A percentile compares a stretch with the other conserved stretches of the same genome.
Conservation (phyloP, 2,329 filamentous ascomycete species). For the Cladosporium phlei region DNA sequence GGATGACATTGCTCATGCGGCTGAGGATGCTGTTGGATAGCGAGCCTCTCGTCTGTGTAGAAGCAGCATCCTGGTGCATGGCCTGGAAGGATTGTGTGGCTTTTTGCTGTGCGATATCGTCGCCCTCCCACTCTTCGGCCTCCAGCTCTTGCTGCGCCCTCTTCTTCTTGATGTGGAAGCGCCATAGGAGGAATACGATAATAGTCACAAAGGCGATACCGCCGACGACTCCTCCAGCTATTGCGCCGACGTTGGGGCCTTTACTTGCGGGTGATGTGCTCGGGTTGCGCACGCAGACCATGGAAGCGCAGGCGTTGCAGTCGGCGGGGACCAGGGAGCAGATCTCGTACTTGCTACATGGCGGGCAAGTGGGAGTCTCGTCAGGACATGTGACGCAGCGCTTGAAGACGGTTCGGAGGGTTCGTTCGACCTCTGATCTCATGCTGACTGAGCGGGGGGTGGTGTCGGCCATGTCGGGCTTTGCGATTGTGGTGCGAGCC, state of each 20-base stretch:
- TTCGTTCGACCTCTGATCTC: slow-evolving; percentile 20
- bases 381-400: slow-evolving; percentile 57
- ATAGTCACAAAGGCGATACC: slow-evolving; percentile 72
- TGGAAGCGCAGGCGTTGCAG: slow-evolving; percentile 57
- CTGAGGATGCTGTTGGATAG: slow-evolving; percentile 95
- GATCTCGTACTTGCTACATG: slow-evolving; percentile 50
- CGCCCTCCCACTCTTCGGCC: slow-evolving; percentile 52
- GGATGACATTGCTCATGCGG: slow-evolving; percentile 95
- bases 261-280: slow-evolving; percentile 31
- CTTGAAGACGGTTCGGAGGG: slow-evolving; percentile 44
- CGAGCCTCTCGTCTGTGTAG: slow-evolving; percentile 70
- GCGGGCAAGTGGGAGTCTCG: slow-evolving; percentile 53
- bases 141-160: slow-evolving; percentile 56
- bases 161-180: slow-evolving; percentile 78
- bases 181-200: slow-evolving; percentile 76
- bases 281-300: slow-evolving; percentile 49
- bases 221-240: slow-evolving; percentile 86
- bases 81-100: slow-evolving; percentile 44
- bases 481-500: neutral
- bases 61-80: slow-evolving; percentile 66
- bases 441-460: slow-evolving; percentile 8
- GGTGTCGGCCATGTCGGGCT: too few species aligned
- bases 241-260: slow-evolving; percentile 70
- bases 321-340: slow-evolving; percentile 57
- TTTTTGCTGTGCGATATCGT: slow-evolving; percentile 54